phyloP scores from a whole-genome alignment of 306 rosid genomes.

The Arachis stenosperma region DNA sequence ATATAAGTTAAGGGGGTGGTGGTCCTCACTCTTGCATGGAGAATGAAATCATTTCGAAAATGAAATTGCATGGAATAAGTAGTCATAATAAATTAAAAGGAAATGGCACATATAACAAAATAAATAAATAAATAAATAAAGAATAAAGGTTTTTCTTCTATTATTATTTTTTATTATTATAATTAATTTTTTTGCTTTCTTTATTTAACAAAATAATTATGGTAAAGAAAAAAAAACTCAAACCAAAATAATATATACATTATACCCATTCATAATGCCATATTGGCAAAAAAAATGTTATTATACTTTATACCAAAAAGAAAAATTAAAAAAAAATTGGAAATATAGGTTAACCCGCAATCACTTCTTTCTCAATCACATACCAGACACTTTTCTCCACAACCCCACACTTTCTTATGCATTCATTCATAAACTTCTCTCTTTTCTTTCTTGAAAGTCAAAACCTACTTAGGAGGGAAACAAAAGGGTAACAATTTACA shows the following conservation, averaged over 20 bases:
- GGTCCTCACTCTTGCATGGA: constrained; percentile 71
- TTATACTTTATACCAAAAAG: constrained; percentile 27
- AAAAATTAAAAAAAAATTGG: neutral
- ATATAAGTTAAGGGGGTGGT: constrained; percentile 40
- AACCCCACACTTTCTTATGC: neutral
- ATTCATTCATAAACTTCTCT: neutral
- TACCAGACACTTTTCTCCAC: constrained; percentile 30
- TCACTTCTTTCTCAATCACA: constrained; percentile 32
- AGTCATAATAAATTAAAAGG: constrained; percentile 22
- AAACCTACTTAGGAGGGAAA: constrained; percentile 48
- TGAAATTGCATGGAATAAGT: constrained; percentile 55
- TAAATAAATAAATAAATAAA: too few species aligned
- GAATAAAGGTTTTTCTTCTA: too few species aligned
- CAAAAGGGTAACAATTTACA: constrained; percentile 52
- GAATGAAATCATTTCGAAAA: constrained; percentile 70
- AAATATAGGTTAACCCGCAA: constrained; percentile 37
- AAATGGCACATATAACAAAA: constrained; percentile 15
- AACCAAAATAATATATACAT: constrained; percentile 14
- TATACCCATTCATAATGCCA: constrained; percentile 21
- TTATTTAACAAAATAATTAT: constrained; percentile 1
- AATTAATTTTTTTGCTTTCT: constrained; percentile 20
- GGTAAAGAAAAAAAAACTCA: constrained; percentile 7
- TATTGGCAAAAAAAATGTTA: constrained; percentile 17
- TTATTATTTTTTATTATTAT: neutral
- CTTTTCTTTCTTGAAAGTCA: constrained; percentile 47